These are phyloP conservation scores for Punica granatum DNA, from an alignment of 345 rosid genomes.

Conservation along the genomic window DNA sequence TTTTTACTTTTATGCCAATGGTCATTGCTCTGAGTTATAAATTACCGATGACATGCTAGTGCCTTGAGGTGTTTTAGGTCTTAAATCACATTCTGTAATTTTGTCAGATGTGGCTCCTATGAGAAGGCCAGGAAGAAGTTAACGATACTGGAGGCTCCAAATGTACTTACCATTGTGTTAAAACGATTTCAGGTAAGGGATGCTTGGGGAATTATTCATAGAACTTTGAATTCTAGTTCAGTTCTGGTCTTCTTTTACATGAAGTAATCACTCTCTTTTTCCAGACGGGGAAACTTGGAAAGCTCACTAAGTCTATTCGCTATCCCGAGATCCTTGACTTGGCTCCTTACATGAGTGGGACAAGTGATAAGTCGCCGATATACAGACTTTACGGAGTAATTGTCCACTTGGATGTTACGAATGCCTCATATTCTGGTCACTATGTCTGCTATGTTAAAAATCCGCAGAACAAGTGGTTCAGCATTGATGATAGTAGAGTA, in stretches of 20 bases:
- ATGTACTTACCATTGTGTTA: conserved; percentile 89
- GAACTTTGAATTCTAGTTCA: neutral
- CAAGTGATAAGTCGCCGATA: conserved; percentile 70
- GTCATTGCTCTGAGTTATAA: neutral
- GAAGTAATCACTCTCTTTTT: neutral
- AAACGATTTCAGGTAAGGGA: conserved; percentile 83
- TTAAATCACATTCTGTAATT: conserved; percentile 8
- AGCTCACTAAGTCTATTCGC: conserved; percentile 74
- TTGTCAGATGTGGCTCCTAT: conserved; percentile 72
- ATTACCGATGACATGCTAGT: too few species aligned
- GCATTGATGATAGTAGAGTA: conserved; percentile 89
- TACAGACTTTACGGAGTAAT: conserved; percentile 93
- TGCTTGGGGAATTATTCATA: neutral
- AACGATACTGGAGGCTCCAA: conserved; percentile 79
- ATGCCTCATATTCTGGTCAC: conserved; percentile 92
- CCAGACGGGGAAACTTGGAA: conserved; percentile 89
- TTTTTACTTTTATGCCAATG: neutral
- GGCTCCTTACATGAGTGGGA: conserved; percentile 85
- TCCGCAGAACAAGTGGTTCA: conserved; percentile 82
- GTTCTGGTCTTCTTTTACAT: neutral
- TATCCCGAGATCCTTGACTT: conserved; percentile 83
- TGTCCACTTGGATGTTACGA: conserved; percentile 91
- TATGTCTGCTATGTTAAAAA: conserved; percentile 85
- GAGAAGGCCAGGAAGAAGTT: conserved; percentile 89
- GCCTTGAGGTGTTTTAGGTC: conserved; percentile 10